A percentile compares a stretch with the other conserved stretches of the same genome.
Conservation (phyloP, 2,329 filamentous ascomycete genomes). For the Colletotrichum sp. region DNA sequence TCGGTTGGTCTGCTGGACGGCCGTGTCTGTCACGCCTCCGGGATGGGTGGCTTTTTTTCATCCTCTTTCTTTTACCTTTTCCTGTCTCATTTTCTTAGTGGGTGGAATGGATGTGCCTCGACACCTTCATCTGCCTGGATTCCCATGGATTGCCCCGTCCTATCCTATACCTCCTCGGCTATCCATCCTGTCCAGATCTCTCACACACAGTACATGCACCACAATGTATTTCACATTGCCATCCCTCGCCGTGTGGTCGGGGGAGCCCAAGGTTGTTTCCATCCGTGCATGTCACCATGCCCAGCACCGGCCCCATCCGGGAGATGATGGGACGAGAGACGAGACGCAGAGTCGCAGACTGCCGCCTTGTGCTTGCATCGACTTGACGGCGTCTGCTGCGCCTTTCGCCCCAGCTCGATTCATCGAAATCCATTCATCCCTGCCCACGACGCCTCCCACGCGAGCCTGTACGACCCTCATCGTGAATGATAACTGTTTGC, state of each 20-base stretch:
- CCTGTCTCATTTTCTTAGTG: not conserved
- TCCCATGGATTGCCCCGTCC: not conserved
- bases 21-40: not conserved
- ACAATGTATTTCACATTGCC: not conserved
- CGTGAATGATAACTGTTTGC: not conserved
- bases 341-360: not conserved
- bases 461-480: not conserved
- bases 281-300: constrained; percentile 3
- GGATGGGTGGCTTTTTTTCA: constrained; percentile 2
- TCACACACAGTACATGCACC: not conserved
- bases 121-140: constrained; percentile 11
- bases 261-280: not conserved
- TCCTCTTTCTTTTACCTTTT: not conserved
- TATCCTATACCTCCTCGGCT: not conserved
- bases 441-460: not conserved
- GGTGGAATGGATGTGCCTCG: constrained; percentile 5
- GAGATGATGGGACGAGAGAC: constrained; percentile 19
- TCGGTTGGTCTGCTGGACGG: not conserved
- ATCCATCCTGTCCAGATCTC: not conserved
- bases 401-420: not conserved
- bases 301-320: constrained; percentile 12
- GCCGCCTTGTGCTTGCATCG: not conserved
- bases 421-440: not conserved
- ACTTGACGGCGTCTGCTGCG: not conserved
- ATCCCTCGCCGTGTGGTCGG: not conserved